Evolutionary conservation across 2,329 filamentous ascomycete species (phyloP), one percentile per base, ranked within the genome.

Genomic region (Ceratocystis albifundus): DNA sequence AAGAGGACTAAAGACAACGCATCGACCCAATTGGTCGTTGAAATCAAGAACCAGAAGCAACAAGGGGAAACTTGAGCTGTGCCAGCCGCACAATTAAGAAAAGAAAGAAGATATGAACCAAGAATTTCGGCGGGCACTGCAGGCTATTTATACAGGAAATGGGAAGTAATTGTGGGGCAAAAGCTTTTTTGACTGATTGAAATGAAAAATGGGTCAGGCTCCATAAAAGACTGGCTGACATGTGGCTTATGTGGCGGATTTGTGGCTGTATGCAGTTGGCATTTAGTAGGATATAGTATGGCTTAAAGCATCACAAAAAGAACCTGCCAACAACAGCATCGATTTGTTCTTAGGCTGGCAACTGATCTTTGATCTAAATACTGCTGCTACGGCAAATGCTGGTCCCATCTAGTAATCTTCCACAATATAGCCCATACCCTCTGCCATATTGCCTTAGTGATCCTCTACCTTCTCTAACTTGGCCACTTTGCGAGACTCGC

Each of bases 381-480:
- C n/a, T 20, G 7, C 1, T 50, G n/a, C 6, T 20, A 50, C 20
- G 22, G 36, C 36, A 41, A 41, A 53, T 53, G 3, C 20, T 53
- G 20, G 48, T 15, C 25, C 48, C 48, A 53, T 53, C 48, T 15
- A 53, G 25, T 53, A 12, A 22, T 28, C 15, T 25, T 53, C 22
- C 25, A 15, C 48, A 28, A 12, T 6, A 20, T 15, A 25, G 10
- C 25, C 20, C 48, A 2, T 25, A 5, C 20, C 48, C 8, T 53
- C 48, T 53, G 8, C 48, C 7, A 25, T 22, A 50, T 45, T 44
- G 20, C 4, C 53, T 48, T 78, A 86, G 74, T 87, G 82, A 65
- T 95, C 88, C 15, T 87, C 90, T 73, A 96, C 84, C 84, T 97
- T 97, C 81, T 97, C 90, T 70, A 99, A 79, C 80, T 95, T 96